These are phyloP conservation scores for Oxyria digyna DNA, from an alignment of 148 eudicot species.

Conservation along the genomic window DNA sequence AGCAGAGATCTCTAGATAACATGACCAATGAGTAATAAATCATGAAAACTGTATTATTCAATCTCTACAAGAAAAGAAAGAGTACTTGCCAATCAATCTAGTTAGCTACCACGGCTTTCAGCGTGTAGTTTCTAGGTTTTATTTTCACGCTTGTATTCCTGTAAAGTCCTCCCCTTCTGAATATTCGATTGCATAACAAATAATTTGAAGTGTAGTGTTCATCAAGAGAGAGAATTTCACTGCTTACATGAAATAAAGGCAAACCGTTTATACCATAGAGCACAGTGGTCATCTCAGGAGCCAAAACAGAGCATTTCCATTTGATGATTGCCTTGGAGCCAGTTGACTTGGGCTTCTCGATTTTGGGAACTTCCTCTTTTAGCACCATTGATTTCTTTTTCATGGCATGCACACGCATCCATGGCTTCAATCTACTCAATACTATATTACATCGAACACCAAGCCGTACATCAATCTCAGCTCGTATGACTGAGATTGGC, in stretches of 20 bases:
- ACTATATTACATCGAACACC: slow-evolving; percentile 83
- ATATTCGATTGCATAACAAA: background rate
- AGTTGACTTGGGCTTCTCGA: slow-evolving; percentile 33
- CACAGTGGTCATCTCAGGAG: slow-evolving; percentile 82
- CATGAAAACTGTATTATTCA: background rate
- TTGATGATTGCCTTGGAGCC: slow-evolving; percentile 47
- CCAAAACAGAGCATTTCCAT: slow-evolving; percentile 82
- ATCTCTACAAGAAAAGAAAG: background rate
- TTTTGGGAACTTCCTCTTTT: slow-evolving; percentile 30
- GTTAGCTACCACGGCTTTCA: background rate
- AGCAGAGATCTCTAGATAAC: background rate
- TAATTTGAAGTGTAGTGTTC: background rate
- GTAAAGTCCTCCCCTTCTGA: background rate
- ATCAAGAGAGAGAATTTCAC: background rate
- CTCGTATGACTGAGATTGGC: slow-evolving; percentile 61
- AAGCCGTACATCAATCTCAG: slow-evolving; percentile 84
- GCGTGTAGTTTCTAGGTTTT: background rate
- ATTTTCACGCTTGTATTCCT: background rate
- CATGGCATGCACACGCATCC: slow-evolving; percentile 54
- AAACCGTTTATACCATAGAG: slow-evolving; percentile 52
- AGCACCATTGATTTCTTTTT: slow-evolving; percentile 50
- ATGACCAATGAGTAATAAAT: background rate
- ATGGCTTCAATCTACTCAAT: slow-evolving; percentile 66
- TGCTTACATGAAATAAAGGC: slow-evolving; percentile 80
- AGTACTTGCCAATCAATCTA: background rate